Evolutionary conservation across 306 rosid species (phyloP).

Genomic region (Chamaecrista fasciculata): DNA sequence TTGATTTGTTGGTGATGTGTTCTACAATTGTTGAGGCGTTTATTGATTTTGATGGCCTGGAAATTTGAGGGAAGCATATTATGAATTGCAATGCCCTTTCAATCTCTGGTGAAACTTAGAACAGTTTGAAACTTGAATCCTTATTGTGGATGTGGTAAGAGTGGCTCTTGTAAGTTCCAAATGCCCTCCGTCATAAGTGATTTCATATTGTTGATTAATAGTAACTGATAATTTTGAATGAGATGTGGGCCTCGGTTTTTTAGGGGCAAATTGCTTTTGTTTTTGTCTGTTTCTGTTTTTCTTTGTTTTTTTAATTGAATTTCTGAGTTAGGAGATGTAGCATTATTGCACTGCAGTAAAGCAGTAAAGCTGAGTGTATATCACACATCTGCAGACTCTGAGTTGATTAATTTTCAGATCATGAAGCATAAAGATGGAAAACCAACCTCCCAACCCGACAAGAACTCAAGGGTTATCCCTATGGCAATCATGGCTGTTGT

Average conservation of each 20-base stretch:
- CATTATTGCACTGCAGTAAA: not conserved
- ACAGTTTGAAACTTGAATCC: not conserved
- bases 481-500: slow-evolving; percentile 48
- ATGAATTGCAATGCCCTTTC: not conserved
- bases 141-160: not conserved
- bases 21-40: not conserved
- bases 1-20: slow-evolving; percentile 1
- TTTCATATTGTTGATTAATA: not conserved
- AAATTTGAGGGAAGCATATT: not conserved
- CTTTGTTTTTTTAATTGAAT: not conserved
- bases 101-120: not conserved
- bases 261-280: not conserved
- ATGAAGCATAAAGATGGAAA: slow-evolving; percentile 97
- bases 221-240: slow-evolving; percentile 12
- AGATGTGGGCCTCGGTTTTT: not conserved
- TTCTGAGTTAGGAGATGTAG: not conserved
- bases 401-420: slow-evolving; percentile 33
- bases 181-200: not conserved
- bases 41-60: not conserved
- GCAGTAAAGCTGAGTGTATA: not conserved
- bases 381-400: slow-evolving; percentile 46
- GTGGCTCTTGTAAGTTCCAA: slow-evolving; percentile 22
- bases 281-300: not conserved
- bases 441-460: slow-evolving; percentile 54
- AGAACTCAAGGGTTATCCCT: slow-evolving; percentile 42